Conservation (phyloP, 1,284 basidiomycete species). For the Fomitiporia mediterranea region DNA sequence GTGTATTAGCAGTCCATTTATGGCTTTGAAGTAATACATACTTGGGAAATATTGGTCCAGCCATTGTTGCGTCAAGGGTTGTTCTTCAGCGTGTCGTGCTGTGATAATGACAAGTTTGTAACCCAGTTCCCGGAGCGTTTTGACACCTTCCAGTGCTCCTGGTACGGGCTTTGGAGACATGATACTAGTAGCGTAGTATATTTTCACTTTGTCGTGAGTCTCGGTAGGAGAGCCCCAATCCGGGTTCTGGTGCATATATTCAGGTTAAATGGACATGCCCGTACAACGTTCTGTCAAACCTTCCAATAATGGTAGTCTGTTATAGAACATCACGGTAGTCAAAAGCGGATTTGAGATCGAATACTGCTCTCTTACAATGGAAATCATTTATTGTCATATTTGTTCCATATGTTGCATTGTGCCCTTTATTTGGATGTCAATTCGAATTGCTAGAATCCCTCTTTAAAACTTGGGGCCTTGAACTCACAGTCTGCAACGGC, state of each 20-base stretch:
- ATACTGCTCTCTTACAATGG: conserved; percentile 46
- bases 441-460: background rate
- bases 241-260: conserved; percentile 43
- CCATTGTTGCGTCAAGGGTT: conserved; percentile 65
- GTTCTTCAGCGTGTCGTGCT: conserved; percentile 55
- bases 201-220: conserved; percentile 54
- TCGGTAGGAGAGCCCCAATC: conserved; percentile 66
- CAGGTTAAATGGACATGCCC: background rate
- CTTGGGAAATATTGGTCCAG: conserved; percentile 62
- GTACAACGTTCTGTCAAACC: conserved; percentile 30
- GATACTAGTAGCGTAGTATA: conserved; percentile 57
- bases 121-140: conserved; percentile 55
- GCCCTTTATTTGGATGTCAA: conserved; percentile 44
- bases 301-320: conserved; percentile 67
- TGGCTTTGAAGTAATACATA: conserved; percentile 22
- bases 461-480: background rate
- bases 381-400: conserved; percentile 50
- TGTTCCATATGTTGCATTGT: conserved; percentile 62
- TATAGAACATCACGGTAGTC: no score
- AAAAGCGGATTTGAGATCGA: no score
- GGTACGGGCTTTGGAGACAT: conserved; percentile 51
- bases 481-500: conserved; percentile 61
- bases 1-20: no score
- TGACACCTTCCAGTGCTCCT: conserved; percentile 60
- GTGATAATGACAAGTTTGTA: conserved; percentile 72